Evolutionary conservation across 2,329 filamentous ascomycete species (phyloP).

Genomic region (Pseudocercospora crystallina): DNA sequence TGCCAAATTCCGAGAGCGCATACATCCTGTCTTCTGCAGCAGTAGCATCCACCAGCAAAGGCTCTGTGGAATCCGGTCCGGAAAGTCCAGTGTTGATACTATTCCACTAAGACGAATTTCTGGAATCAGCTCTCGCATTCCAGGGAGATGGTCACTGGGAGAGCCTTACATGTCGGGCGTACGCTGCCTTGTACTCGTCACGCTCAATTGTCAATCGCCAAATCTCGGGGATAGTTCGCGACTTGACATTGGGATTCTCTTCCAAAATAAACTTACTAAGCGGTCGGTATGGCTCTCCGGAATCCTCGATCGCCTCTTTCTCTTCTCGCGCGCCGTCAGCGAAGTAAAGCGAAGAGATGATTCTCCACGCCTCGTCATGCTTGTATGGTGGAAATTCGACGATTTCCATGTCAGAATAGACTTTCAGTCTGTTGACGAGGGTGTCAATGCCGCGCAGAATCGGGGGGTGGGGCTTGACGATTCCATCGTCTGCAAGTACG

Average conservation of each 20-base stretch:
- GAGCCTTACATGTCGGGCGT: constrained; percentile 36
- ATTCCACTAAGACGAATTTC: constrained; percentile 38
- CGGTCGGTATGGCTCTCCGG: constrained; percentile 59
- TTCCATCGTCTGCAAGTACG: constrained; percentile 64
- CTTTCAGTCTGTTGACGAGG: constrained; percentile 46
- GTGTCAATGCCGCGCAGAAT: constrained; percentile 57
- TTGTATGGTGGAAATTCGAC: constrained; percentile 53
- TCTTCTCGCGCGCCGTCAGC: constrained; percentile 60
- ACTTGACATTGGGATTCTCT: constrained; percentile 52
- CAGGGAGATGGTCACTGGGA: no score
- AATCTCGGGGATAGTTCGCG: constrained; percentile 43
- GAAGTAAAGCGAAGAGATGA: constrained; percentile 55
- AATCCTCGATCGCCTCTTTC: constrained; percentile 49
- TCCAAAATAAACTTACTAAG: constrained; percentile 60
- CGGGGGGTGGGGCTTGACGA: constrained; percentile 66
- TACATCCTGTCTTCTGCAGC: constrained; percentile 28
- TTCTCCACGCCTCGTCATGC: constrained; percentile 52
- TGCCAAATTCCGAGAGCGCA: no score
- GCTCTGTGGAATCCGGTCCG: constrained; percentile 22
- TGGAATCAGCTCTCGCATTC: no score
- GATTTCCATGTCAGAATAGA: constrained; percentile 52
- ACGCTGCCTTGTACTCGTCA: constrained; percentile 47
- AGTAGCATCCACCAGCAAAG: constrained; percentile 5
- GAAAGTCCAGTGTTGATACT: constrained; percentile 36
- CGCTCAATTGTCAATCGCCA: constrained; percentile 45